Base-by-base conservation (phyloP, 129 eudicot species). In the Ambrosia trifida region DNA sequence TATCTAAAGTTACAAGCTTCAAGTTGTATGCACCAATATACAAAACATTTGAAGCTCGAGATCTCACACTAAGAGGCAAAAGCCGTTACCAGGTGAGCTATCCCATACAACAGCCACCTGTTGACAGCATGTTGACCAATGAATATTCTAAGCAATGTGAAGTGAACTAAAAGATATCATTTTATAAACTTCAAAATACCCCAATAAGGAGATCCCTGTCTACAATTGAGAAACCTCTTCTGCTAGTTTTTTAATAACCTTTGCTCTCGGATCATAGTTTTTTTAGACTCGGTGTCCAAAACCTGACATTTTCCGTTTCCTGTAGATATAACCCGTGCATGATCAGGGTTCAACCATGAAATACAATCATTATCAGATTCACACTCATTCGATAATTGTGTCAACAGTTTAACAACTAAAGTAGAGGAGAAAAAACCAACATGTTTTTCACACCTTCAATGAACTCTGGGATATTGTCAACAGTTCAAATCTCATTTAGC, bases 91-190 rank as follows among this genome's bases (percentile, higher is more conserved):
- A 24, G 28, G 28, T 24, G 28, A 24, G 99, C 99, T 83, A 87
- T 86, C 90, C 99, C 84, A 95, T 79, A 97, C 99, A 81, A 95
- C 81, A 56, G 99, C 99, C 28, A 95, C 99, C 97, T 95, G 89
- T 68, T 41, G 66, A 76, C 47, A 41, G 33, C 75, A 67, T 10
- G 52, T 49, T 43, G 46, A 46, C 32, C 33, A 28, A 61, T 58
- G 18, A 33, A 12, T 66, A 3, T 41, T 7, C 30, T 7, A 54
- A 45, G 52, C 3, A 12, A 68, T 64, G 20, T 41, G 40, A 44
- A 57, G 20, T 41, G 40, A 44, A 57, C 20, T 6, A 33, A 57
- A 28, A 74, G 33, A 68, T 50, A 38, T n/a, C 62, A 46, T 9
- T 54, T 20, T 9, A 54, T 20, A 54, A 19, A 54, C 14, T 54